Conservation (phyloP, 2,329 filamentous ascomycete species). For the Chaetomiaceae sp. region DNA sequence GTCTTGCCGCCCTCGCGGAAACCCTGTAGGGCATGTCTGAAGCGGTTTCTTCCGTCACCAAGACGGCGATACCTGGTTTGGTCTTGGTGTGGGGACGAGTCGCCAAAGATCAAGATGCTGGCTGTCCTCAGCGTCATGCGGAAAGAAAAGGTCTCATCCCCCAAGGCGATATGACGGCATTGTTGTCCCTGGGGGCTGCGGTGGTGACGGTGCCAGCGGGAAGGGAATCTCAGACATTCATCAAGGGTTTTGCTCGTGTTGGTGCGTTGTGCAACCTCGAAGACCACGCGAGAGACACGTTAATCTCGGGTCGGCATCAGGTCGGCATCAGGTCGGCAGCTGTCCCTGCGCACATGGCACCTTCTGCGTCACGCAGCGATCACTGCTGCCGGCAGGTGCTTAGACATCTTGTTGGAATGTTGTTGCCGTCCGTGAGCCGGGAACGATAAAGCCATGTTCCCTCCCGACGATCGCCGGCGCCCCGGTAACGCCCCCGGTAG, state of each 20-base stretch:
- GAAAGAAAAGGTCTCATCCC: neutral
- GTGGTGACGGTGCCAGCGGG: too few species aligned
- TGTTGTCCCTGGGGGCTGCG: too few species aligned
- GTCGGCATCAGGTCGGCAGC: neutral
- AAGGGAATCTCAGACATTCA: neutral
- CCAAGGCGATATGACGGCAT: too few species aligned
- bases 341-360: neutral
- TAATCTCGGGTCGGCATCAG: too few species aligned
- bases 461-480: neutral
- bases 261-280: neutral
- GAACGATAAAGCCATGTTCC: neutral
- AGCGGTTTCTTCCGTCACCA: too few species aligned
- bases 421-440: neutral
- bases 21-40: too few species aligned
- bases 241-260: neutral
- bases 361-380: neutral
- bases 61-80: too few species aligned
- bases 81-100: too few species aligned
- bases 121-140: too few species aligned
- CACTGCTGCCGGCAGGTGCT: neutral
- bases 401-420: neutral
- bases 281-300: neutral
- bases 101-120: too few species aligned
- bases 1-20: too few species aligned
- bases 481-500: neutral